Evolutionary conservation across 164 flowering plant species (phyloP), one percentile per base, ranked within the genome.

Genomic region (Sextonia rubra): DNA sequence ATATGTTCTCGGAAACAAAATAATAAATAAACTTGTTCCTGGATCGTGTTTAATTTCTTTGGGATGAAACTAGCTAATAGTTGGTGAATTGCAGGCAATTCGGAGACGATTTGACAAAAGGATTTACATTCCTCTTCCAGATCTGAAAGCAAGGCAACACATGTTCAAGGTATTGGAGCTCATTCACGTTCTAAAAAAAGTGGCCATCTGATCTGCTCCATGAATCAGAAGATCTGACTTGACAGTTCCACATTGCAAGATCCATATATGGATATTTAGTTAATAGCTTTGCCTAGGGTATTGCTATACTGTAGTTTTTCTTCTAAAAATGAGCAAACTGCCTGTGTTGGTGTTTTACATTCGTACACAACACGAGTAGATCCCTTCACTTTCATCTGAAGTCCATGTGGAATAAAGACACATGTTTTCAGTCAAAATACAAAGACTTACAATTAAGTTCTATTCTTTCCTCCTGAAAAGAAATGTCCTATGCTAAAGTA

Each of bases 101-200:
- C 81, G 98, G 30, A 80, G 98, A 75, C 86, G 98, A 72, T 96
- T 96, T 87, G 99, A 96, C 81, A 93, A 96, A 82, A 91, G 99
- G 58, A 96, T 96, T 48, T 91, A 96, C 78, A 93, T 96, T 77
- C 99, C 99, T 71, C 99, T 96, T 0, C 99, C 99, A 64, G 99
- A 96, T 77, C 2, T 77, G 69, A 96, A 96, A 82, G 99, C 99
- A 47, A 84, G 98, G 68, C 97, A 91, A 64, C 97, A 96, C 80
- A 96, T 96, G 91, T 96, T 96, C 82, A 96, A 93, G 81, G 99
- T 91, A 85, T 32, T 23, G 7, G 56, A 47, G 7, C 12, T 68
- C 70, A 68, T 68, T 18, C 17, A 9, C 32, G 8, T 52, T 52
- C 25, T 66, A 4, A 18, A 11, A 12, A 63, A 14, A 26, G 17